Evolutionary conservation across 2,329 filamentous ascomycete species (phyloP).

Genomic region (Ophiocordyceps camponoti-floridani): DNA sequence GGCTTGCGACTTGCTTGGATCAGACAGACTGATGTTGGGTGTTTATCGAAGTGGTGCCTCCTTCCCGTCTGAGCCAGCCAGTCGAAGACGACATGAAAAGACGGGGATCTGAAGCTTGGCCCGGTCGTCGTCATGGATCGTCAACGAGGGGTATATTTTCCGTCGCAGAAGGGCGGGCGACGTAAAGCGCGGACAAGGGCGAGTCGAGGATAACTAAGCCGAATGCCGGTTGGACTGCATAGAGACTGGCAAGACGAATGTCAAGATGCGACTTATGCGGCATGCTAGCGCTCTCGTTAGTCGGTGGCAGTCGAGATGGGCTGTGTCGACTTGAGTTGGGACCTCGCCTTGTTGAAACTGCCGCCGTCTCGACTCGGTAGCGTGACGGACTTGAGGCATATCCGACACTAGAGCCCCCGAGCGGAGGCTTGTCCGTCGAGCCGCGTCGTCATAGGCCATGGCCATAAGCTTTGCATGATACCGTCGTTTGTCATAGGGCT

Average conservation of each 20-base stretch:
- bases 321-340: not conserved
- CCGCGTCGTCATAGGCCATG: not conserved
- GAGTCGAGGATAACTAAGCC: no score
- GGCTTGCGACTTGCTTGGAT: not conserved
- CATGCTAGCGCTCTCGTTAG: not conserved
- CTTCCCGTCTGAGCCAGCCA: not conserved
- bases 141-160: no score
- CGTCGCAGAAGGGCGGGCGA: no score
- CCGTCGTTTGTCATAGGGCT: no score
- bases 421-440: not conserved
- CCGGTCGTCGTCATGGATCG: not conserved
- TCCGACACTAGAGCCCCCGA: constrained; percentile 2
- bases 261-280: not conserved
- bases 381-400: constrained; percentile 10
- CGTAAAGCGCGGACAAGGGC: no score
- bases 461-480: not conserved
- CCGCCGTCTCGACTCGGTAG: constrained; percentile 14
- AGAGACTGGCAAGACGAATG: no score
- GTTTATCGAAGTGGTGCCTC: not conserved
- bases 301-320: not conserved
- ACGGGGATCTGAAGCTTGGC: not conserved
- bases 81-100: not conserved
- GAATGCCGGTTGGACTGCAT: no score
- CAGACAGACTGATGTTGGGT: not conserved
- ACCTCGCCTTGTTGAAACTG: constrained; percentile 10